Evolutionary conservation across 177 flowering plant species (phyloP).

Genomic region (Telopea speciosissima): DNA sequence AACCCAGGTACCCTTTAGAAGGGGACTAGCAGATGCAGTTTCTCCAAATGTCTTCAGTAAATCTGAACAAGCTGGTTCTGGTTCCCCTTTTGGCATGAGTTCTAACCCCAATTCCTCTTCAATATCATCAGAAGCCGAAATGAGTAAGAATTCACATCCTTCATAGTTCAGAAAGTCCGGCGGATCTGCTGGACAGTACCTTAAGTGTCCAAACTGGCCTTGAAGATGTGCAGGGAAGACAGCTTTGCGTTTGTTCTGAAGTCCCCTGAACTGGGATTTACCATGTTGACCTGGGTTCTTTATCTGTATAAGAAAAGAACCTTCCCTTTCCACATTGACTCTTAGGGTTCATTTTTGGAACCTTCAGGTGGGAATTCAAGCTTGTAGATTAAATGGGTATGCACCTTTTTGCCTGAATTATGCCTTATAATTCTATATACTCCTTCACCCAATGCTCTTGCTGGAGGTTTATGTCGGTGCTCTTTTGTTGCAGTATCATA

Average conservation of each 20-base stretch:
- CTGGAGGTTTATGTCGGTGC: constrained; percentile 32
- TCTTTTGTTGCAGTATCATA: constrained; percentile 67
- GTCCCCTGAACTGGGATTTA: constrained; percentile 31
- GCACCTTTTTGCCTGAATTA: constrained; percentile 26
- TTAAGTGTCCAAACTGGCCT: constrained; percentile 36
- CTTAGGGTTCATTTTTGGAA: constrained; percentile 40
- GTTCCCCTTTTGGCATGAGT: constrained; percentile 32
- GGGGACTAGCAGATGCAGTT: constrained; percentile 29
- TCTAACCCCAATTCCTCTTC: constrained; percentile 72
- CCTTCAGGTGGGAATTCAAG: constrained; percentile 53
- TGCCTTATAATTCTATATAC: constrained; percentile 54
- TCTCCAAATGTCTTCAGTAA: constrained; percentile 54
- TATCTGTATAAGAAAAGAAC: constrained; percentile 61
- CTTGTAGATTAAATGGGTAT: constrained; percentile 66
- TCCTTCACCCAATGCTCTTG: constrained; percentile 76
- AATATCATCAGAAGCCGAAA: constrained; percentile 68
- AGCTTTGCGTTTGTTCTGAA: constrained; percentile 60
- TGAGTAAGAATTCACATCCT: constrained; percentile 74
- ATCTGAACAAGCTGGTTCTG: constrained; percentile 39
- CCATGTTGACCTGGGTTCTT: constrained; percentile 60
- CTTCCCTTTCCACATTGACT: constrained; percentile 51
- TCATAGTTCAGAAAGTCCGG: constrained; percentile 75
- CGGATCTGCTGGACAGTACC: constrained; percentile 52
- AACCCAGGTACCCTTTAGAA: constrained; percentile 58
- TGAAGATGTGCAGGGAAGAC: constrained; percentile 66